A percentile compares a stretch with the other conserved stretches of the same genome.
Evolutionary conservation across 768 basidiomycete genomes (phyloP).

Genomic region (Suillus brevipes): DNA sequence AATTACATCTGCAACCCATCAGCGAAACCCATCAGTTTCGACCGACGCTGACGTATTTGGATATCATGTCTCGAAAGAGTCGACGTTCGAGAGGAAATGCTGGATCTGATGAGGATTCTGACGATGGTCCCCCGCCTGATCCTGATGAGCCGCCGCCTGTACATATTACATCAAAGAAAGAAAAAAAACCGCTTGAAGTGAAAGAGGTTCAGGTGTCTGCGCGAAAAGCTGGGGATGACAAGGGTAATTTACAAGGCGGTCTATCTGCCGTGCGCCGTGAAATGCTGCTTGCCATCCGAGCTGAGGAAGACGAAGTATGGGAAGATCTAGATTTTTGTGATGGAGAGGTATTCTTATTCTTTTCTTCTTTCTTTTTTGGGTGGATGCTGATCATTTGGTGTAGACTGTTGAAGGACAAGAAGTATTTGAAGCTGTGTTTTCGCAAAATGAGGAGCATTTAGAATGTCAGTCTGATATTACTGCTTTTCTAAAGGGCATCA

Average conservation of each 20-base stretch:
- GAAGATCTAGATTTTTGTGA: slow-evolving; percentile 65
- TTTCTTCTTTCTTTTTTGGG: background rate
- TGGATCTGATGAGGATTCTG: slow-evolving; percentile 70
- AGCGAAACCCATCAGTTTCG: slow-evolving; percentile 79
- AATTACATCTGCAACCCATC: slow-evolving; percentile 77
- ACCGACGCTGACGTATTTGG: slow-evolving; percentile 80
- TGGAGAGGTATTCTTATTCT: slow-evolving; percentile 57
- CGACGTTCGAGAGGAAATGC: slow-evolving; percentile 46
- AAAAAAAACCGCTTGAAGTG: slow-evolving; percentile 58
- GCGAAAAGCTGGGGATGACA: slow-evolving; percentile 64
- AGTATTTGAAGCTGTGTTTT: slow-evolving; percentile 64
- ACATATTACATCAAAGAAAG: slow-evolving; percentile 47
- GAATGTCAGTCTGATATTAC: slow-evolving; percentile 57
- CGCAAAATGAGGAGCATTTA: slow-evolving; percentile 50
- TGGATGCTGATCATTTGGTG: slow-evolving; percentile 11
- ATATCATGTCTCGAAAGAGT: slow-evolving; percentile 64
- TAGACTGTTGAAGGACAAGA: slow-evolving; percentile 60
- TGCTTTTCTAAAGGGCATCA: slow-evolving; percentile 57
- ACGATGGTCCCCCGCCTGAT: slow-evolving; percentile 78
- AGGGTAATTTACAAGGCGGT: slow-evolving; percentile 58
- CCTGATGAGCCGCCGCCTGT: slow-evolving; percentile 66
- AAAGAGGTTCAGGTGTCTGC: slow-evolving; percentile 80
- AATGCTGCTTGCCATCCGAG: slow-evolving; percentile 70
- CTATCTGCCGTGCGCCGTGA: slow-evolving; percentile 72
- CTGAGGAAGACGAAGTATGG: slow-evolving; percentile 81